A percentile compares a stretch with the other conserved stretches of the same genome.
Conservation (phyloP, 345 rosid species). For the Mercurialis annua region DNA sequence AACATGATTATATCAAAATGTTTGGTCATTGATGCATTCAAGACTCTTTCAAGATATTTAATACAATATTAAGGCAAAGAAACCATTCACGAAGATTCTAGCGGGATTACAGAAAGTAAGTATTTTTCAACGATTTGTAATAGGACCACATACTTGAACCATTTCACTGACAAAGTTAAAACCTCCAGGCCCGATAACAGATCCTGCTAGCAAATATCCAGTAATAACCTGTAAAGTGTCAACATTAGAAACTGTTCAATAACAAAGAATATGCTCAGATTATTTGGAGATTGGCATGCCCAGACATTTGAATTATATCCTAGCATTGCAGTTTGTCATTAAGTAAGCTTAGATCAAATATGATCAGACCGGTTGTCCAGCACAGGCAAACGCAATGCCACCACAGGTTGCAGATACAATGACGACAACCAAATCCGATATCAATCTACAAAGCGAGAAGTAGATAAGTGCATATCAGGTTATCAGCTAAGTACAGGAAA, state of each 20-base stretch:
- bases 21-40: not conserved
- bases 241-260: conserved; percentile 6
- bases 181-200: conserved; percentile 92
- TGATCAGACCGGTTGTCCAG: conserved; percentile 90
- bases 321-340: conserved; percentile 19
- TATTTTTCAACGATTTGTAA: not conserved
- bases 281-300: conserved; percentile 1
- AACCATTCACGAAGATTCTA: not conserved
- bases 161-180: conserved; percentile 90
- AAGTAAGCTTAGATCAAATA: conserved; percentile 21
- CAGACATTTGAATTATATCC: conserved; percentile 17
- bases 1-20: not conserved
- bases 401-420: conserved; percentile 99
- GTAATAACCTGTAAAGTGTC: conserved; percentile 70
- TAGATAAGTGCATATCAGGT: conserved; percentile 8
- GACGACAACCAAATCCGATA: conserved; percentile 94
- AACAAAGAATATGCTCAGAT: conserved; percentile 5
- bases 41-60: not conserved
- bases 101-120: not conserved
- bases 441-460: conserved; percentile 56
- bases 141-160: conserved; percentile 77
- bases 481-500: conserved; percentile 12
- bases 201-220: conserved; percentile 91
- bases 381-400: conserved; percentile 98
- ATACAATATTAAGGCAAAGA: not conserved